Percentiles rank a stretch among this genome's conserved stretches.
Evolutionary conservation across 1,284 basidiomycete genomes (phyloP).

Genomic region (Trichosporon asahii): DNA sequence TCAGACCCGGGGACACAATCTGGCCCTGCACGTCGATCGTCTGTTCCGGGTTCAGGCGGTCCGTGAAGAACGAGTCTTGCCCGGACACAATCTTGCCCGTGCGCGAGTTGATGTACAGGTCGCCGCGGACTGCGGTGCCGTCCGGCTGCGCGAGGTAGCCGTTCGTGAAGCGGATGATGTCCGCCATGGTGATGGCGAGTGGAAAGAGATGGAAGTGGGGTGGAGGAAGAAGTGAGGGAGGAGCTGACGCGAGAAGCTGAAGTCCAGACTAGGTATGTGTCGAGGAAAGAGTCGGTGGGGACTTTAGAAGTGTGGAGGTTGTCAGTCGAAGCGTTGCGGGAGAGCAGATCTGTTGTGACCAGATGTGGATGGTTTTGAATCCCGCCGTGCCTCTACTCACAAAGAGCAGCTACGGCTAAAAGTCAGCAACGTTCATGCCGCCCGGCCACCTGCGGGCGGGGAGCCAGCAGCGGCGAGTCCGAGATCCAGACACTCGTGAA

Average conservation of each 20-base stretch:
- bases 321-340: background rate
- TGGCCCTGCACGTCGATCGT: constrained; percentile 56
- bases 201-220: background rate
- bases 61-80: constrained; percentile 33
- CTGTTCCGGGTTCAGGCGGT: constrained; percentile 20
- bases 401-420: background rate
- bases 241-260: background rate
- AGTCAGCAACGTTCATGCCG: background rate
- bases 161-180: constrained; percentile 75
- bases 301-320: background rate
- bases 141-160: constrained; percentile 72
- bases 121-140: constrained; percentile 54
- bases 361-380: background rate
- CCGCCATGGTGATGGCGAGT: constrained; percentile 17
- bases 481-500: background rate
- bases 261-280: background rate
- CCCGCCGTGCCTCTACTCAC: background rate
- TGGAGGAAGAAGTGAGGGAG: background rate
- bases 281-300: background rate
- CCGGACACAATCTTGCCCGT: constrained; percentile 39
- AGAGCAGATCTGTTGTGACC: background rate
- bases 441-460: background rate
- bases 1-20: constrained; percentile 75
- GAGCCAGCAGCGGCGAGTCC: background rate
- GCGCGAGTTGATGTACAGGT: constrained; percentile 37